Base-by-base conservation (phyloP, 1,139 yeast species). In the Geotrichum europaeum region DNA sequence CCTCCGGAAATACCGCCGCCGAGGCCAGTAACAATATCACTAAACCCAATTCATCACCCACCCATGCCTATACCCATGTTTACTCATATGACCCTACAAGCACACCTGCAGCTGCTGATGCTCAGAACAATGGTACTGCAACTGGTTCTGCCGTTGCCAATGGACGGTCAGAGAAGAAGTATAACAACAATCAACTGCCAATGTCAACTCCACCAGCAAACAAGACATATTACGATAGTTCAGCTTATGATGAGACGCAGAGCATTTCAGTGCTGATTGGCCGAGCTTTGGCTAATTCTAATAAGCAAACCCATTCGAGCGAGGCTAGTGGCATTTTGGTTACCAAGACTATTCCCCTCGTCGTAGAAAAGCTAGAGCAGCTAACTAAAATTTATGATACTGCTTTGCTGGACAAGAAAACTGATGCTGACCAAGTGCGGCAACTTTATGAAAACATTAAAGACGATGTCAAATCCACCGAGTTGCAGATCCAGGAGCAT, bases 311-410 rank as follows among this genome's bases (percentile, higher is more conserved):
- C 9, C 49, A 55, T 49, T 12, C 54, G 5, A 59, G 62, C 53
- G 56, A 45, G 15, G 53, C 60, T 15, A 62, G 61, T 3, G 51
- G 32, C 7, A 36, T 43, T 9, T 49, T 56, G 9, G 28, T 54
- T 25, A 24, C 20, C 6, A 65, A 71, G 51, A 74, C 77, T 2
- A 75, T 81, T 0, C 76, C 78, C 6, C 74, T 75, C 30, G 67
- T 84, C 61, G 67, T 78, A 18, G 83, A 80, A 24, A 75, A 77
- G 45, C 70, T 86, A 61, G 82, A 79, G 53, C 83, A 79, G 22
- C 72, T 84, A 51, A 85, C 89, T 0, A 76, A 75, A 58, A 78
- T 83, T 0, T 86, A 81, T 67, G 87, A 84, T 63, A 67, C 72
- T 4, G 86, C 81, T 65, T 67, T 83, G 43, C 75, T 72, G 36